Evolutionary conservation across 75 land plant species (phyloP).

Genomic region (Ceratopteris richardii): DNA sequence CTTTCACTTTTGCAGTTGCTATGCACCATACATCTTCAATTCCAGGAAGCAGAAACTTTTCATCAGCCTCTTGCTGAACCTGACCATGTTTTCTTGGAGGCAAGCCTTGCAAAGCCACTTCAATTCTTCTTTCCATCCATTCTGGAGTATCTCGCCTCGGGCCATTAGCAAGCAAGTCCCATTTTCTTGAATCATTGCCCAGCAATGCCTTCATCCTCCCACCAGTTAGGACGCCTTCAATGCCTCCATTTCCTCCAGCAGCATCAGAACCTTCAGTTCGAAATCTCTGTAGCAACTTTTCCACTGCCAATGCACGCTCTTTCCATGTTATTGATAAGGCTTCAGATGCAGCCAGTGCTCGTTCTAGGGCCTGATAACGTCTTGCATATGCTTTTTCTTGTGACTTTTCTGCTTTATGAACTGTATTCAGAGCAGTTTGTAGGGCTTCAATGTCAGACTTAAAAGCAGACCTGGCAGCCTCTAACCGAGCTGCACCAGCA

Average conservation of each 20-base stretch:
- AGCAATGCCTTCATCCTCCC: constrained; percentile 52
- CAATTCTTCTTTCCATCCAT: constrained; percentile 56
- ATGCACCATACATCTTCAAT: constrained; percentile 63
- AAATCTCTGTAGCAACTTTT: constrained; percentile 28
- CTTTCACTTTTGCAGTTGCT: constrained; percentile 47
- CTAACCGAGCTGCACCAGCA: constrained; percentile 30
- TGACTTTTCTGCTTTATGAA: constrained; percentile 34
- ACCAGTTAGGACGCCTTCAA: constrained; percentile 30
- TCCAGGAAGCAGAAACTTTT: constrained; percentile 40
- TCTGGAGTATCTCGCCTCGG: constrained; percentile 66
- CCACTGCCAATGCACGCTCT: constrained; percentile 44
- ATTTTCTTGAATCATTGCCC: constrained; percentile 41
- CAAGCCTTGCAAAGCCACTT: constrained; percentile 35
- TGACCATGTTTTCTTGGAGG: constrained; percentile 40
- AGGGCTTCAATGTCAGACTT: constrained; percentile 45
- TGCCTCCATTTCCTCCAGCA: constrained; percentile 8
- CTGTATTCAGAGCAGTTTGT: constrained; percentile 43
- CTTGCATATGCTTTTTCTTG: constrained; percentile 47
- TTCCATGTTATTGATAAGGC: constrained; percentile 45
- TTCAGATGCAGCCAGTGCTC: constrained; percentile 49
- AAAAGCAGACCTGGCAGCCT: constrained; percentile 36
- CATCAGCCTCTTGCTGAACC: constrained; percentile 9
- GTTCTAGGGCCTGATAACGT: constrained; percentile 45
- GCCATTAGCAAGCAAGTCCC: constrained; percentile 59
- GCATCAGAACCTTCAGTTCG: constrained; percentile 8